phyloP scores from a whole-genome alignment of 177 flowering plant species.

The Vitis hybrid region DNA sequence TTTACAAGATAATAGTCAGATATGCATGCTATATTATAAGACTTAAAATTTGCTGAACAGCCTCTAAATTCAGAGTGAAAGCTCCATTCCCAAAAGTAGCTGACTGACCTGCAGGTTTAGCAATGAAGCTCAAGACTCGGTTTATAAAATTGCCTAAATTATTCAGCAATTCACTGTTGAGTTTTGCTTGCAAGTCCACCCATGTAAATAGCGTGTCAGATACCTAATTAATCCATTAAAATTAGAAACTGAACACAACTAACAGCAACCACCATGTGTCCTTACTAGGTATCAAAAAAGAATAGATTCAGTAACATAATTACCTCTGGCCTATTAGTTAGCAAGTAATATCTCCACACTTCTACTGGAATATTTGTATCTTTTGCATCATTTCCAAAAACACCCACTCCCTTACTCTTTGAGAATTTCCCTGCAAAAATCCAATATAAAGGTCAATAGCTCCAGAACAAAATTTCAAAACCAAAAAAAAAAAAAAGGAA shows the following conservation, averaged over 20 bases:
- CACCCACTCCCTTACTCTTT: constrained; percentile 94
- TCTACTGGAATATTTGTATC: constrained; percentile 88
- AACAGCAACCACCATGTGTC: too few relatives aligned
- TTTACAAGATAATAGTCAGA: too few relatives aligned
- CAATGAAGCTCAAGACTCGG: constrained; percentile 88
- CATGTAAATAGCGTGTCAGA: constrained; percentile 93
- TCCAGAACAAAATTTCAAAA: too few relatives aligned
- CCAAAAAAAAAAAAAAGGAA: too few relatives aligned
- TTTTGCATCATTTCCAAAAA: constrained; percentile 97
- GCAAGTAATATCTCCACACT: constrained; percentile 97
- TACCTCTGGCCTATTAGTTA: constrained; percentile 76
- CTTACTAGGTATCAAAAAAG: too few relatives aligned
- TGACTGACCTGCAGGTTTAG: constrained; percentile 70
- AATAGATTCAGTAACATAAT: background rate
- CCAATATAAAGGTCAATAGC: background rate
- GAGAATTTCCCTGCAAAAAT: constrained; percentile 82
- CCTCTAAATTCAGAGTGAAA: too few relatives aligned
- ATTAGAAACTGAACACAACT: background rate
- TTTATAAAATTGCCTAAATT: constrained; percentile 93
- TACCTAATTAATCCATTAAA: constrained; percentile 38
- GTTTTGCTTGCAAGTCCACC: constrained; percentile 91
- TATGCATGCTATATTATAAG: too few relatives aligned
- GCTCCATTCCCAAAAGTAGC: background rate
- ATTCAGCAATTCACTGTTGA: constrained; percentile 78
- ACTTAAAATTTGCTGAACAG: too few relatives aligned